Evolutionary conservation across 1,139 yeast species (phyloP), one percentile per base, ranked within the genome.

Genomic region (Kodamaea alishanica): DNA sequence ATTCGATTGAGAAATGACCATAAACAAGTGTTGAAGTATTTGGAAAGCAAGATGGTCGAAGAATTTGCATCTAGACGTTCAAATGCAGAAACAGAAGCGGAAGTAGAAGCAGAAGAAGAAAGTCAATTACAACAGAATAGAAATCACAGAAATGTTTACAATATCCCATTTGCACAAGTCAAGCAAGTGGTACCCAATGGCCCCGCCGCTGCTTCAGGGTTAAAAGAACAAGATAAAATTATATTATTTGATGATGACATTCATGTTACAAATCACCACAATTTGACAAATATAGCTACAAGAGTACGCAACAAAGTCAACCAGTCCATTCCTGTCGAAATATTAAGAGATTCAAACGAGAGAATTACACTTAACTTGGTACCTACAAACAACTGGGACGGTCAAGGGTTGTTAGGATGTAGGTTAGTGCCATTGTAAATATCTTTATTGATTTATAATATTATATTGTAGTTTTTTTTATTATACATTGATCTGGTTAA

Each of bases 361-460:
- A 40, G 41, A 2, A 31, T 55, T n/a, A 40, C 26, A 15, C 39
- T 78, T 25, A 45, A 47, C 4, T 58, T 87, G 38, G 60, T 53
- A 1, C 95, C 95, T 1, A 60, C 73, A 1, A 60, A 62, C 8
- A 56, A 65, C 8, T 86, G 95, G 95, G 69, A 68, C 26, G 95
- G 95, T 6, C 64, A 70, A 26, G 95, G 95, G 1, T 57, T 82
- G 24, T 63, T 87, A 25, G 96, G 96, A 1, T 85, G 95, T 54
- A 79, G 78, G 43, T 55, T 82, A 30, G 62, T 70, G 24, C 82
- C 82, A 12, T 42, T 75, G 37, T 74, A 60, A n/a, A 38, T 11
- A n/a, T 26, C 10, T 26, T 26, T 26, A 26, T 26, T 11, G 6
- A 26, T 26, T n/a, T 11, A n/a, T 26, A 11, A n/a, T 6, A 6